phyloP scores from a whole-genome alignment of 176 grass and related monocot species.

The Rhynchospora tenuis region DNA sequence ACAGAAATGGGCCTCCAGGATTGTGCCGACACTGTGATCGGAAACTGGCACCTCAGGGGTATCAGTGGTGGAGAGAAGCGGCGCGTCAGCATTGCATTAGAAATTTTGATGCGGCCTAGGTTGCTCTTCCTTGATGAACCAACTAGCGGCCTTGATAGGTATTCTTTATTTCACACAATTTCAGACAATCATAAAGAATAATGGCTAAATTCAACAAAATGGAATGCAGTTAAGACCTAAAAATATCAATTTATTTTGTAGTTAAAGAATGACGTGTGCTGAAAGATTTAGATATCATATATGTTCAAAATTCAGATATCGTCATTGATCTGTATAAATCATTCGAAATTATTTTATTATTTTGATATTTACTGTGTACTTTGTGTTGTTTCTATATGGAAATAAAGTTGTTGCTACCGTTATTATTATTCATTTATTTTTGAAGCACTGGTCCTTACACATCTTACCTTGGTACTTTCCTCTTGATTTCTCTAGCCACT shows the following conservation, averaged over 20 bases:
- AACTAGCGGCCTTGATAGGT: constrained; percentile 99
- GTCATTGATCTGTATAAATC: not conserved
- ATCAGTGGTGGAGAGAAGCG: constrained; percentile 98
- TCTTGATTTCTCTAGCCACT: not conserved
- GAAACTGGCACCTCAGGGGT: constrained; percentile 96
- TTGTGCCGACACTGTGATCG: constrained; percentile 90
- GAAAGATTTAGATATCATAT: not conserved
- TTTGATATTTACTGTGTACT: not conserved
- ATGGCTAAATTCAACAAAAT: not conserved
- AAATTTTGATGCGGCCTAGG: constrained; percentile 93
- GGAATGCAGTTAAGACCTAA: not conserved
- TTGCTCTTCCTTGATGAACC: constrained; percentile 99
- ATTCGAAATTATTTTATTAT: not conserved
- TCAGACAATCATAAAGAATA: not conserved
- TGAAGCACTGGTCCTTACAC: not conserved
- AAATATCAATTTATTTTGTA: not conserved
- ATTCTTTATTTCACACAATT: not conserved
- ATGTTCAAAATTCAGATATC: not conserved
- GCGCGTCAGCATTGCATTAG: constrained; percentile 93
- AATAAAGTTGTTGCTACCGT: not conserved
- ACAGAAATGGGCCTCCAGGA: constrained; percentile 96
- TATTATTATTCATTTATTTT: not conserved
- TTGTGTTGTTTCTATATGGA: not conserved
- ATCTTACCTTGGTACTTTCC: not conserved
- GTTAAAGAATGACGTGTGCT: not conserved